Base-by-base conservation (phyloP, 352 stramenopile genomes). In the Stephanocyclus meneghinianus region DNA sequence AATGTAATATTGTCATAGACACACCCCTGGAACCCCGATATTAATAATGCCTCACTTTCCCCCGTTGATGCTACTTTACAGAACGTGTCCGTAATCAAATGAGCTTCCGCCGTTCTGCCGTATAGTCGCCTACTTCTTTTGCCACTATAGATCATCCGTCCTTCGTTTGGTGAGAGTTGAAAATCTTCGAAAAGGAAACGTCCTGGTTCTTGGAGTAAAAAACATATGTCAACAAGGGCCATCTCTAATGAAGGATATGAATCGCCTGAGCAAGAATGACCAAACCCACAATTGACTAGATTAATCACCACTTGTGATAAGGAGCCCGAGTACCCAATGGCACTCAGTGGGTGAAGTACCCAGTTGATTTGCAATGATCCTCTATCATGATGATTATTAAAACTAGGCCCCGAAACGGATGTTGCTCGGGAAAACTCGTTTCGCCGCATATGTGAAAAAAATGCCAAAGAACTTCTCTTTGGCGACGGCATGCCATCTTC, bases 31-130 rank as follows among this genome's bases (percentile, higher is more conserved):
- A 57, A 84, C 42, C 76, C 76, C 1, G 40, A 64, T 62, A 84
- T 76, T 21, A 84, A 80, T 50, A 84, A 66, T 10, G 76, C 71
- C 42, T 76, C 76, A 18, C 29, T 80, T 50, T 65, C 47, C 15
- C 76, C 76, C 9, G 18, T 55, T 29, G 51, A 70, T 53, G 35
- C 76, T 61, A 40, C 55, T 77, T 2, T 74, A 67, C n/a, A 76
- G 18, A 50, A 26, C 9, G 51, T 35, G 47, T 81, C 55, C 6
- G 48, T 57, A 42, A 85, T 72, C 0, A 53, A 13, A 10, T 44
- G 73, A 10, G 26, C 50, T 74, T 78, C 10, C 45, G 37, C 21
- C 67, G 30, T 45, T 32, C 42, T 30, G 69, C 30, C 10, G 64
- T 40, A 37, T 68, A 45, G 21, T 9, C 47, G 13, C 4, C 35